Base-by-base conservation (phyloP, 805 yeast species). In the Nadsonia fulvescens region DNA sequence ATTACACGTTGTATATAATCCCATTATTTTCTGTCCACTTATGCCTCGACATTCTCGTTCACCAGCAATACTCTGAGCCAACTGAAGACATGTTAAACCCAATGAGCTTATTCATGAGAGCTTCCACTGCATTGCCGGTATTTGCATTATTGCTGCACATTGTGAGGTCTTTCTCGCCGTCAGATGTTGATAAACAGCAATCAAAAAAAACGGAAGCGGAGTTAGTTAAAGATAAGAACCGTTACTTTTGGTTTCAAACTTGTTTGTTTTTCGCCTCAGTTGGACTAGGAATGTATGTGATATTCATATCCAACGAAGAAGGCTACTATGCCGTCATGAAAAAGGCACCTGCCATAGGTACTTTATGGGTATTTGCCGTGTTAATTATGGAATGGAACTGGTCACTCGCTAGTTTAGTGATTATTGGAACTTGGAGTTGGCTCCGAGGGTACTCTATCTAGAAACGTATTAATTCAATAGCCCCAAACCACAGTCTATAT, bases 311-410 rank as follows among this genome's bases (percentile, higher is more conserved):
- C 15, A 39, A 49, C 27, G 47, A 41, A 27, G 47, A 42, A 22
- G 56, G 54, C 17, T 54, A 54, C 39, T 47, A 42, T 34, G 45
- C 51, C 3, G 43, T 48, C 12, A 54, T 54, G 57, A 36, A 41
- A 20, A 33, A 42, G 22, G 54, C 56, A 5, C 60, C 60, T 6
- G 51, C 59, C 2, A 33, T 54, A 4, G 59, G 57, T 11, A 53
- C 60, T 8, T 29, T 54, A 6, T 47, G 53, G 45, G 44, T 50
- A 6, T 54, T 58, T 56, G 35, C 50, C 13, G 46, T 54, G 25
- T 32, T 54, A 11, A 60, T 54, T 31, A 32, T 54, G 38, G 53
- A 51, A 25, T 47, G 53, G 46, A 38, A 45, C 12, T 43, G 37
- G 39, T 43, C 50, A 1, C 38, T 42, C 4, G 27, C 37, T 5